Percentiles rank a stretch among this genome's conserved stretches.
Conservation (phyloP, 805 yeast species). For the Ogataea pignaliae region DNA sequence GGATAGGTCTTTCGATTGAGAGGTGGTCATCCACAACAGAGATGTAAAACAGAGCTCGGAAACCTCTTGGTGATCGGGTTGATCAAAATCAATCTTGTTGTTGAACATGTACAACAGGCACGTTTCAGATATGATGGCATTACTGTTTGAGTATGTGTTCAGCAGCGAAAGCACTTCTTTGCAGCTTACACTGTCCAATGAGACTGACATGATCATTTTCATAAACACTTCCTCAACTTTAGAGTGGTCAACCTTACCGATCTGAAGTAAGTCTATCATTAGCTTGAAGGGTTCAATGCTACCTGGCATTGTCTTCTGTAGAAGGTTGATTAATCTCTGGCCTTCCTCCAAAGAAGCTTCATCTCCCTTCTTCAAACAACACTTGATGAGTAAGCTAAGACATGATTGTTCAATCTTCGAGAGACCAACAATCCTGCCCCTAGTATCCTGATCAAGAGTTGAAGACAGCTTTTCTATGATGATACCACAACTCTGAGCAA, state of each 20-base stretch:
- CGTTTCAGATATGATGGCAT: slow-evolving; percentile 26
- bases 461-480: slow-evolving; percentile 15
- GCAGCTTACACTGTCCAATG: slow-evolving; percentile 16
- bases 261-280: slow-evolving; percentile 20
- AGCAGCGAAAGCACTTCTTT: slow-evolving; percentile 7
- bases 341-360: slow-evolving; percentile 13
- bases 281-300: slow-evolving; percentile 30
- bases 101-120: slow-evolving; percentile 33
- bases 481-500: slow-evolving; percentile 9
- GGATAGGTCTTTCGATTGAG: slow-evolving; percentile 15
- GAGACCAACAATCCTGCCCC: slow-evolving; percentile 8
- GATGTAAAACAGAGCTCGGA: slow-evolving; percentile 13
- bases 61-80: not conserved
- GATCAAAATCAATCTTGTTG: slow-evolving; percentile 23
- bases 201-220: slow-evolving; percentile 32
- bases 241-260: slow-evolving; percentile 6
- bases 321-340: slow-evolving; percentile 14
- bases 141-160: slow-evolving; percentile 13
- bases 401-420: slow-evolving; percentile 19
- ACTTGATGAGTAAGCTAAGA: slow-evolving; percentile 23
- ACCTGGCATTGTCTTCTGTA: slow-evolving; percentile 25
- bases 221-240: slow-evolving; percentile 29
- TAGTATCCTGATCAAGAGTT: not conserved
- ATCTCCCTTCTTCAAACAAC: slow-evolving; percentile 23
- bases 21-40: slow-evolving; percentile 18